phyloP scores from a whole-genome alignment of 2,329 filamentous ascomycete genomes.

The Cladophialophora carrionii region DNA sequence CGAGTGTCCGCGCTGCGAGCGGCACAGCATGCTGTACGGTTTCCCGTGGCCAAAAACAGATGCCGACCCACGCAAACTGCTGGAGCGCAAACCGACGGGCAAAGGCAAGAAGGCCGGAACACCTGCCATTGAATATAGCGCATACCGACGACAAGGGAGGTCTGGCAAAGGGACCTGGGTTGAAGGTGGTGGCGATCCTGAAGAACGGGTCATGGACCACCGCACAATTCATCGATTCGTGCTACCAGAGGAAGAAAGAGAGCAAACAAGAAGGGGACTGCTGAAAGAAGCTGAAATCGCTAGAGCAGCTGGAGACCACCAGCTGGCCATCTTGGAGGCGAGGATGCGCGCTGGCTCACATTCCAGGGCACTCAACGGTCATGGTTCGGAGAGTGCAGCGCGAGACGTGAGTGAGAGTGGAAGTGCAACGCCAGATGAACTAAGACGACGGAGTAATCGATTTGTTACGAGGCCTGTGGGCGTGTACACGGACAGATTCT shows the following conservation, averaged over 20 bases:
- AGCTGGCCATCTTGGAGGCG: constrained; percentile 26
- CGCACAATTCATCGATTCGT: constrained; percentile 85
- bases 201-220: constrained; percentile 78
- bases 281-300: constrained; percentile 36
- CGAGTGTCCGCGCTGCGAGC: constrained; percentile 88
- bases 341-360: constrained; percentile 30
- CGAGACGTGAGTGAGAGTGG: constrained; percentile 29
- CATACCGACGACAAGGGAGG: constrained; percentile 36
- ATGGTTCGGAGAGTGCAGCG: constrained; percentile 27
- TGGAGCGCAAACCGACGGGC: constrained; percentile 30
- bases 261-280: constrained; percentile 40
- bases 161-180: constrained; percentile 39
- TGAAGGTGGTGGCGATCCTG: constrained; percentile 60
- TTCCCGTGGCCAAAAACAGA: constrained; percentile 97
- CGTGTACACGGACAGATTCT: constrained; percentile 32
- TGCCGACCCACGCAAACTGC: constrained; percentile 53
- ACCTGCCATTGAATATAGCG: constrained; percentile 30
- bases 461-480: constrained; percentile 34
- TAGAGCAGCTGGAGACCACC: constrained; percentile 33
- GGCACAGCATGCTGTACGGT: constrained; percentile 93
- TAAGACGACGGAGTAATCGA: constrained; percentile 32
- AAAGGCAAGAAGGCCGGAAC: constrained; percentile 27
- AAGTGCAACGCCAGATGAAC: constrained; percentile 30
- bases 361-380: constrained; percentile 20
- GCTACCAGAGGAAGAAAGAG: constrained; percentile 67